Evolutionary conservation across 108 stramenopile genomes (phyloP), one percentile per base, ranked within the genome.

Genomic region (Nitzschia inconspicua): DNA sequence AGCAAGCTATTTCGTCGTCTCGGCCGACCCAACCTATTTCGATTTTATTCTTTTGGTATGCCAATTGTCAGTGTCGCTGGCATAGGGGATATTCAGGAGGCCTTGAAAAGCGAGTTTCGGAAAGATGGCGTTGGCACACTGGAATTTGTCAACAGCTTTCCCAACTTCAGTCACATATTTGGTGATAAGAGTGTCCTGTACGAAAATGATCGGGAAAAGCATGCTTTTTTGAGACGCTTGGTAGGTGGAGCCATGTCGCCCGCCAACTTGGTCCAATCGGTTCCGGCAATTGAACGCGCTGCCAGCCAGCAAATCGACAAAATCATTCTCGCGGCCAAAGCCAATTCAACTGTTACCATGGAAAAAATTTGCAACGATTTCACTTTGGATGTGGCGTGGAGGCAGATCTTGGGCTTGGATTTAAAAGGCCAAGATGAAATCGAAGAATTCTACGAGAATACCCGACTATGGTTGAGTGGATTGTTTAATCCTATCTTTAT

Each of bases 361-460:
- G 14, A 34, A 36, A 18, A 34, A 18, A 54, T 54, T 20, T 54
- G 53, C 23, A 54, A 32, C 53, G 53, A 54, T 31, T 54, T 36
- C 23, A 54, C 53, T 18, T 28, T 54, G 4, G 53, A 54, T 36
- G 34, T 54, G 31, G 53, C 53, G 11, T 54, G 53, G 53, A 29
- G 53, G 24, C 53, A 54, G 34, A 54, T 54, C 25, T 18, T 54
- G 2, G 53, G 53, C 3, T 22, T 54, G 34, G 20, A 54, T 23
- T 28, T 54, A 2, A 13, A 18, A 18, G 31, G 23, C 1, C 35
- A 54, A 22, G 43, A 44, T 3, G 53, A 54, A 16, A 36, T 54
- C 25, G 9, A 32, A 7, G n/a, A 23, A 16, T 54, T 54, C 37
- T 32, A 54, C 6, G 19, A 54, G 11, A 29, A 54, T 18, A 22